Evolutionary conservation across 352 stramenopile genomes (phyloP).

Genomic region (Phytophthora aleatoria): DNA sequence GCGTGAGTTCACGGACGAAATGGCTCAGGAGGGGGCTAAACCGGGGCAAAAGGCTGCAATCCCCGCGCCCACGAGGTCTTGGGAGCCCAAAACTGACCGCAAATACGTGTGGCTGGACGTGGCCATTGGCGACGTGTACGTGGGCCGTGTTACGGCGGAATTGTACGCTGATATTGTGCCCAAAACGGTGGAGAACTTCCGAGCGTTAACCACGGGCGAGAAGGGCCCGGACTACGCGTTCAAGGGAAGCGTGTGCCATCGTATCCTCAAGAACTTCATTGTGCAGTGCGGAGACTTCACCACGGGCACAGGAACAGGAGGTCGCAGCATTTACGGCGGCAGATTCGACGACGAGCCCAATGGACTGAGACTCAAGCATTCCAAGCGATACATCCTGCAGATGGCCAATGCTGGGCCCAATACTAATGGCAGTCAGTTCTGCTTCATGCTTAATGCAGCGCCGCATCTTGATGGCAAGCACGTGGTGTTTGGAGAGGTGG

Average conservation of each 20-base stretch:
- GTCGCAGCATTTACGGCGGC: conserved; percentile 96
- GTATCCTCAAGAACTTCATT: conserved; percentile 98
- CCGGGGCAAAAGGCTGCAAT: conserved; percentile 15
- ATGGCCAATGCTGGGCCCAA: conserved; percentile 98
- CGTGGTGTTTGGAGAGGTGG: conserved; percentile 86
- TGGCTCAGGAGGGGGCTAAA: conserved; percentile 7
- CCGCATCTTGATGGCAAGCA: conserved; percentile 85
- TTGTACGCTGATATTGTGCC: conserved; percentile 95
- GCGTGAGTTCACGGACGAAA: conserved; percentile 13
- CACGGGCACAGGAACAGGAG: conserved; percentile 93
- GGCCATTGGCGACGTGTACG: conserved; percentile 71
- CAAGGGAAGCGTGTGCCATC: conserved; percentile 97
- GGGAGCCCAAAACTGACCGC: conserved; percentile 61
- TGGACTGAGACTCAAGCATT: conserved; percentile 76
- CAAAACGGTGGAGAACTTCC: conserved; percentile 99
- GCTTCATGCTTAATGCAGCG: conserved; percentile 93
- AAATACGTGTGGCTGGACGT: conserved; percentile 90
- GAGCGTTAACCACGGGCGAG: conserved; percentile 95
- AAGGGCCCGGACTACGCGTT: conserved; percentile 93
- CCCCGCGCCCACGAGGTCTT: conserved; percentile 36
- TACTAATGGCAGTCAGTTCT: conserved; percentile 99
- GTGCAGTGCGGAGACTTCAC: conserved; percentile 97
- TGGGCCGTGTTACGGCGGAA: conserved; percentile 78
- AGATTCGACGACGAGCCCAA: conserved; percentile 99
- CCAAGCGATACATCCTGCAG: conserved; percentile 83